Percentiles rank a stretch among this genome's conserved stretches.
These are phyloP conservation scores for Monosporascus sp. DNA, from an alignment of 2,329 filamentous ascomycete species.

Conservation along the genomic window DNA sequence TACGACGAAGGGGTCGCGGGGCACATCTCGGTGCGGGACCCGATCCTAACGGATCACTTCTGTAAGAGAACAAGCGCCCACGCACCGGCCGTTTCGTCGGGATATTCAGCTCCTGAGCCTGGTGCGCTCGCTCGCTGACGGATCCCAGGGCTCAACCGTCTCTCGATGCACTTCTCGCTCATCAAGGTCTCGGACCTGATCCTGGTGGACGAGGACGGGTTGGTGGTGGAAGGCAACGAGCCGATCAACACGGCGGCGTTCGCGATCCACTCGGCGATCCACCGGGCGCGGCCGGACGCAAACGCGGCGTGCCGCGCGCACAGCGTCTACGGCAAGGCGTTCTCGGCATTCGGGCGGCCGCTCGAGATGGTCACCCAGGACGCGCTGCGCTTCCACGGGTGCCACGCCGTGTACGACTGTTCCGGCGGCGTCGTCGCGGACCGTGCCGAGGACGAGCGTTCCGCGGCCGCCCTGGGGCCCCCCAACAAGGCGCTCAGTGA, in stretches of 20 bases:
- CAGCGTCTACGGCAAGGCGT: slow-evolving; percentile 51
- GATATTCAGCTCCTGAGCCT: too few relatives aligned
- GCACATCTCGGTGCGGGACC: slow-evolving; percentile 59
- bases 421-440: slow-evolving; percentile 33
- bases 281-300: slow-evolving; percentile 53
- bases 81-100: too few relatives aligned
- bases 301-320: slow-evolving; percentile 55
- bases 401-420: slow-evolving; percentile 26
- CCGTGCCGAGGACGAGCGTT: slow-evolving; percentile 34
- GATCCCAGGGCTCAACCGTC: not conserved
- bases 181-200: slow-evolving; percentile 6
- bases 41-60: slow-evolving; percentile 51
- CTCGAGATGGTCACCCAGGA: slow-evolving; percentile 58
- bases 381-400: slow-evolving; percentile 45
- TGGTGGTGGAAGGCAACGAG: slow-evolving; percentile 1
- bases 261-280: slow-evolving; percentile 56
- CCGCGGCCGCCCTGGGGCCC: slow-evolving; percentile 33
- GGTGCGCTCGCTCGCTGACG: not conserved
- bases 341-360: slow-evolving; percentile 49
- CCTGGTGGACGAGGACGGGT: slow-evolving; percentile 4
- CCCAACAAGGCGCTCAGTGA: slow-evolving; percentile 31
- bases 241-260: slow-evolving; percentile 36
- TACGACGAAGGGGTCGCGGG: slow-evolving; percentile 60
- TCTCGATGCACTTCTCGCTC: slow-evolving; percentile 5
- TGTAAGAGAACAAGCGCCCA: slow-evolving; percentile 36